Base-by-base conservation (phyloP, 2,329 filamentous ascomycete genomes). In the Cladophialophora immunda region DNA sequence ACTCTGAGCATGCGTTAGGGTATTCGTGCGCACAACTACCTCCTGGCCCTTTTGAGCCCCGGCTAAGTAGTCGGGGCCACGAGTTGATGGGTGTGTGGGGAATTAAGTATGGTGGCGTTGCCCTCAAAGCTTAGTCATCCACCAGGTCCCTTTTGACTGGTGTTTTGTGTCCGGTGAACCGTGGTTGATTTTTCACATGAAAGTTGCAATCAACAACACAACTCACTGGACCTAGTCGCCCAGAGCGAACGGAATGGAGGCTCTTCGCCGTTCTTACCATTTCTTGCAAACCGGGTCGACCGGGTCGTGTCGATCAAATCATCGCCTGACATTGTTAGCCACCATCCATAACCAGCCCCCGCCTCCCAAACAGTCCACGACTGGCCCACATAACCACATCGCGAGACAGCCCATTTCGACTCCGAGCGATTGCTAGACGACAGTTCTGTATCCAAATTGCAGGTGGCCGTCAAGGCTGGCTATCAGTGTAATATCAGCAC, bases 211-310 rank as follows among this genome's bases (percentile, higher is more conserved):
- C 58, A 47, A 22, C 38, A 50, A 38, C 38, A 60, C 38, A 60
- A 50, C 38, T 60, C 50, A 45, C 58, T 38, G 58, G 36, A 47
- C 38, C 58, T 60, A 27, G 58, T 50, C 38, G 52, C 58, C 58
- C 41, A 61, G 36, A 61, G 58, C 58, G 58, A 61, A 61, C 58
- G 29, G 41, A 61, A 52, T 61, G 19, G 41, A 53, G 58, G 19
- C 58, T 22, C 41, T 50, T 61, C 36, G 58, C 38, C 22, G 25
- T 53, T 52, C 34, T 61, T 53, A 61, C 58, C 41, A 61, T 50
- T 50, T 61, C 58, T 61, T 61, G 41, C 27, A 61, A 52, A n/a
- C 52, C 25, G 25, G 36, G 34, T 61, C 58, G n/a, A n/a, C n/a
- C n/a, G n/a, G n/a, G n/a, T n/a, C n/a, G n/a, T n/a, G n/a, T n/a